Evolutionary conservation across 257 asterid species (phyloP).

Genomic region (Vinca minor): DNA sequence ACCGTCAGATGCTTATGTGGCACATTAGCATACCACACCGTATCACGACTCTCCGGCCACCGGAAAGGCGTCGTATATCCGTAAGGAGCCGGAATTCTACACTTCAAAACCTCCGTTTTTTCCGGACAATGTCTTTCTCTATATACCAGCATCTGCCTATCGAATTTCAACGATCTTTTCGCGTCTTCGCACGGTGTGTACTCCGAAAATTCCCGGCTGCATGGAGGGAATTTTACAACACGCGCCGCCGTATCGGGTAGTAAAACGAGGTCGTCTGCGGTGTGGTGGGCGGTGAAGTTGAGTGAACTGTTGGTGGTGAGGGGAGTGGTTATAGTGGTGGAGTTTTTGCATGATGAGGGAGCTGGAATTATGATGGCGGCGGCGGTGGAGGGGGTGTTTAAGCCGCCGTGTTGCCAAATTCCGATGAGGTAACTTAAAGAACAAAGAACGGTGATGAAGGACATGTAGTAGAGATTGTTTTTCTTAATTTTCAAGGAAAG

Average conservation of each 20-base stretch:
- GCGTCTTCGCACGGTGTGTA: constrained; percentile 89
- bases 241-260: constrained; percentile 32
- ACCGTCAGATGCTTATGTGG: constrained; percentile 94
- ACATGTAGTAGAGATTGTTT: constrained; percentile 46
- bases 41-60: constrained; percentile 87
- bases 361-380: constrained; percentile 24
- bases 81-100: constrained; percentile 78
- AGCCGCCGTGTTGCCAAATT: constrained; percentile 54
- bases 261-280: constrained; percentile 41
- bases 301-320: constrained; percentile 12
- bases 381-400: constrained; percentile 17
- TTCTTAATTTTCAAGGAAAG: constrained; percentile 47
- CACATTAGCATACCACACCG: constrained; percentile 82
- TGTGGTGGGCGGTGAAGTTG: constrained; percentile 65
- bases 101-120: constrained; percentile 40
- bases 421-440: constrained; percentile 64
- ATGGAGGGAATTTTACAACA: constrained; percentile 46
- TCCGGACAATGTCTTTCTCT: constrained; percentile 87
- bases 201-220: constrained; percentile 47
- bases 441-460: constrained; percentile 46
- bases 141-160: constrained; percentile 50
- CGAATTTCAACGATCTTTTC: constrained; percentile 48
- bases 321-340: no score
- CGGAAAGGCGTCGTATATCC: constrained; percentile 70
- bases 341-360: constrained; percentile 18